These are phyloP conservation scores for Nakaseomyces glabratus DNA, from an alignment of 1,139 yeast species.

Conservation along the genomic window DNA sequence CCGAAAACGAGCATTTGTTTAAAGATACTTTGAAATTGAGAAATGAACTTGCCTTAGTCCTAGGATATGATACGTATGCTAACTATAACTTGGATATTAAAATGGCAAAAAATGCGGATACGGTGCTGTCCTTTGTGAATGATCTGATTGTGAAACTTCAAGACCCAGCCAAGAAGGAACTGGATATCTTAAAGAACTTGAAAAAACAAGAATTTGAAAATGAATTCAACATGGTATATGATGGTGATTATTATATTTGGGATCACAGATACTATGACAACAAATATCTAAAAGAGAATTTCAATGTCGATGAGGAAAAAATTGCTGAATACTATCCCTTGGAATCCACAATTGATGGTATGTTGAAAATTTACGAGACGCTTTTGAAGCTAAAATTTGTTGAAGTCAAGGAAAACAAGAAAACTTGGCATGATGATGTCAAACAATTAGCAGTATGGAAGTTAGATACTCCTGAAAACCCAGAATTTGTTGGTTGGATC, in stretches of 20 bases:
- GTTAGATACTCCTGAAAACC: conserved; percentile 38
- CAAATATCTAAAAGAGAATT: conserved; percentile 54
- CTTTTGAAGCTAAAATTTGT: conserved; percentile 60
- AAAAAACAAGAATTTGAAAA: conserved; percentile 44
- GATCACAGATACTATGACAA: conserved; percentile 62
- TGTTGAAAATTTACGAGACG: conserved; percentile 62
- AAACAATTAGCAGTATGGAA: conserved; percentile 69
- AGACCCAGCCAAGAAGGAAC: conserved; percentile 52
- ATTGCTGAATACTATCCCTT: conserved; percentile 75
- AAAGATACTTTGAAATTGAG: conserved; percentile 52
- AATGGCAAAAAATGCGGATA: conserved; percentile 63
- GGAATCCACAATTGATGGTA: conserved; percentile 53
- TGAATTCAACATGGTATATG: conserved; percentile 35
- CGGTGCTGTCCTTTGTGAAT: conserved; percentile 50
- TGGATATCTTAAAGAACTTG: conserved; percentile 40
- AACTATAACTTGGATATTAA: conserved; percentile 64
- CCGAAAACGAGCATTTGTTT: conserved; percentile 53
- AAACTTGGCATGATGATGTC: conserved; percentile 73
- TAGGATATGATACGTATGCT: conserved; percentile 62
- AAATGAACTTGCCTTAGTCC: conserved; percentile 48
- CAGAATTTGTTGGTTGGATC: conserved; percentile 68
- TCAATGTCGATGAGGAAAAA: conserved; percentile 60
- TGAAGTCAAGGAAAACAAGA: conserved; percentile 36
- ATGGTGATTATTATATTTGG: conserved; percentile 57
- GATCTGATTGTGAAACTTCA: conserved; percentile 51